Evolutionary conservation across 257 asterid species (phyloP), one percentile per base, ranked within the genome.

Genomic region (Nicotiana attenuata): DNA sequence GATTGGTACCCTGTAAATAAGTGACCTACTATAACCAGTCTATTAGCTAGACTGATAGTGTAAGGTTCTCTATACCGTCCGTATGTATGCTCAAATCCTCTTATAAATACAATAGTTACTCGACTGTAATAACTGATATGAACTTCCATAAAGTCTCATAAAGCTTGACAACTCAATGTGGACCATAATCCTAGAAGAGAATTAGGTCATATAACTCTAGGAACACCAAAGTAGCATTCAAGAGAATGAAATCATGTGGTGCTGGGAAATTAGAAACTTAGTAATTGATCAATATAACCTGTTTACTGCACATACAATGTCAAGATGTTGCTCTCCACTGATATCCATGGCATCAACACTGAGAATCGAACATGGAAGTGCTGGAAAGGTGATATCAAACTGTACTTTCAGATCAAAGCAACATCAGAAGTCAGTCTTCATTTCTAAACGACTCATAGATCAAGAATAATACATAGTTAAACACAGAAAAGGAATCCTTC

Each of bases 281-380:
- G n/a, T 50, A 15, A 75, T 26, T 24, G 45, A 38, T 24, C 79
- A 50, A 14, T 14, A 50, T 73, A 75, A 75, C 79, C 79, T 75
- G 79, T 50, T 73, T 75, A 7, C 16, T 75, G 63, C 63, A 88
- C 99, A 80, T 94, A 96, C 99, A 57, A 96, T 92, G 84, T 96
- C 99, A 86, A 96, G 92, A 85, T 96, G 99, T 86, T 96, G 98
- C 91, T 94, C 99, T 86, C 99, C 98, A 81, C 99, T 92, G 69
- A 96, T 94, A 90, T 96, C 99, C 97, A 96, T 96, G 83, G 97
- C 99, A 88, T 96, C 99, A 73, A 96, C 86, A 85, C 99, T 96
- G 87, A 96, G 85, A 50, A 93, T 92, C 76, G 99, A 96, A 82
- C 99, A 96, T 22, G 99, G 88, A 81, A 96, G 95, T 71, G 98